Conservation (phyloP, 2,329 filamentous ascomycete genomes). For the Colletotrichum liriopes region DNA sequence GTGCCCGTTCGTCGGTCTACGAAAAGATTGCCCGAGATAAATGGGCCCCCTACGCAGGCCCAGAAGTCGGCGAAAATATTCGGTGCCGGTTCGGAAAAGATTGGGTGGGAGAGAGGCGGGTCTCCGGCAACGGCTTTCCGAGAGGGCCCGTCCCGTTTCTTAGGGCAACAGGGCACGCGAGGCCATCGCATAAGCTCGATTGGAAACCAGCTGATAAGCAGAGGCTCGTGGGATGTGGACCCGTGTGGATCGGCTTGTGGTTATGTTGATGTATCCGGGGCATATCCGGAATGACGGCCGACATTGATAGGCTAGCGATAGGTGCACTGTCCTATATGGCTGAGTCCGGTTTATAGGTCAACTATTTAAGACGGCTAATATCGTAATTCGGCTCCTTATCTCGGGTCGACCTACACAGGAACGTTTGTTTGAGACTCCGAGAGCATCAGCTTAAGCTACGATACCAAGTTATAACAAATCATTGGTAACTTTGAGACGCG, state of each 20-base stretch:
- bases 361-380: too few species aligned
- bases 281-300: slow-evolving; percentile 2
- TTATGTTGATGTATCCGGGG: slow-evolving; percentile 14
- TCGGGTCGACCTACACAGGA: too few species aligned
- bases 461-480: too few species aligned
- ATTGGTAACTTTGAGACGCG: too few species aligned
- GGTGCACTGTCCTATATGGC: too few species aligned
- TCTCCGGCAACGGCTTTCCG: slow-evolving; percentile 22
- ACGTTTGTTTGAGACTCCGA: too few species aligned
- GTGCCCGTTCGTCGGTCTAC: slow-evolving; percentile 1
- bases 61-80: slow-evolving; percentile 18
- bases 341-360: not conserved
- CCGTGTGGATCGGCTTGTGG: not conserved
- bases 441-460: too few species aligned
- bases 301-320: not conserved
- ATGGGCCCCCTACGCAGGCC: not conserved
- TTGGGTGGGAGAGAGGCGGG: not conserved
- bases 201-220: slow-evolving; percentile 1
- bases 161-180: slow-evolving; percentile 6
- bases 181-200: not conserved
- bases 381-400: too few species aligned
- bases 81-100: slow-evolving; percentile 27
- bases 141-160: slow-evolving; percentile 11
- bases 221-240: slow-evolving; percentile 3
- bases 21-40: slow-evolving; percentile 31